Conservation (phyloP, 805 yeast genomes). For the Pichia phayaonensis region DNA sequence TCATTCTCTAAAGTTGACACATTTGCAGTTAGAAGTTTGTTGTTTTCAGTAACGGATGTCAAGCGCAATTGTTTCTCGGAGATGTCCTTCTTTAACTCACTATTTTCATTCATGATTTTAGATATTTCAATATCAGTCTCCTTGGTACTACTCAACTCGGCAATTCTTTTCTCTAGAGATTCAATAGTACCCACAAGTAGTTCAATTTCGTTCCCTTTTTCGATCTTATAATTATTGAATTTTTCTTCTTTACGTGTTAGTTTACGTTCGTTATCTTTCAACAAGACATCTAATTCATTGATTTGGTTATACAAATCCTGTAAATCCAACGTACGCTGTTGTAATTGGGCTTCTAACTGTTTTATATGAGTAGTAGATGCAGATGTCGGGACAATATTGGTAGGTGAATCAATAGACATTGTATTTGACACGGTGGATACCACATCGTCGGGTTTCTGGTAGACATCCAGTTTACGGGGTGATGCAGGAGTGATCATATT, state of each 20-base stretch:
- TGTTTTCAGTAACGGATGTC: neutral
- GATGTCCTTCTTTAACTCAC: neutral
- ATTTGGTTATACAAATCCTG: slow-evolving; percentile 42
- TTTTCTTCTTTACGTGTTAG: slow-evolving; percentile 38
- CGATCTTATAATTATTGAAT: slow-evolving; percentile 37
- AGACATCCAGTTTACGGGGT: too few species aligned
- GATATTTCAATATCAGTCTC: neutral
- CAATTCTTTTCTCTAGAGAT: slow-evolving; percentile 45
- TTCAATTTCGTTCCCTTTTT: slow-evolving; percentile 45
- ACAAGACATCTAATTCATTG: slow-evolving; percentile 39
- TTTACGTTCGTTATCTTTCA: slow-evolving; percentile 40
- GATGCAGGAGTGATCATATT: neutral
- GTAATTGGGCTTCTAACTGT: slow-evolving; percentile 27
- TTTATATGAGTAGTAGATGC: slow-evolving; percentile 13
- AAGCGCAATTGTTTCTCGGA: neutral
- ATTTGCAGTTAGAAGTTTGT: neutral
- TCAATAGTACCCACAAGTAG: slow-evolving; percentile 55
- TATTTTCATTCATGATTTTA: neutral
- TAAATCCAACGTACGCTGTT: slow-evolving; percentile 38
- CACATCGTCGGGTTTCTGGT: neutral
- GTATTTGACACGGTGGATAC: neutral
- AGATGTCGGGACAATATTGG: neutral
- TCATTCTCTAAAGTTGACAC: slow-evolving; percentile 1
- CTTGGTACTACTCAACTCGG: slow-evolving; percentile 29
- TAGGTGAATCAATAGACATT: neutral